These are phyloP conservation scores for Citrullus amarus DNA, from an alignment of 306 rosid species.

Conservation along the genomic window DNA sequence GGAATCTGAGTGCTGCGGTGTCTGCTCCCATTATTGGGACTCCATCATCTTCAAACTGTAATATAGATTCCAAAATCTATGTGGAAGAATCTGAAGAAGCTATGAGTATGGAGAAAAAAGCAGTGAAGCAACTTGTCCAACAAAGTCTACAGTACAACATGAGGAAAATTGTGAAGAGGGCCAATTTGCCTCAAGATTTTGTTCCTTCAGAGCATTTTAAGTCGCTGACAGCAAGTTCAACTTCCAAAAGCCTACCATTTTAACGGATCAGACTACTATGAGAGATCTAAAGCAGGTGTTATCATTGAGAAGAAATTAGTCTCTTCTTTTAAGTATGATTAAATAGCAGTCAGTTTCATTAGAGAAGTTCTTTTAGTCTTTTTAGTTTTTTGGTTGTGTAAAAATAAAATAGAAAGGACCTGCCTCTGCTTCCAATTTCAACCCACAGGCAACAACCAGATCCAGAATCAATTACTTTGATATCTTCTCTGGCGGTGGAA, in stretches of 20 bases:
- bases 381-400: not conserved
- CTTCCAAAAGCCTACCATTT: slow-evolving; percentile 93
- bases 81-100: slow-evolving; percentile 40
- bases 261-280: slow-evolving; percentile 24
- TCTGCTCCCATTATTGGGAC: slow-evolving; percentile 83
- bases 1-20: slow-evolving; percentile 39
- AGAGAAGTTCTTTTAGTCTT: not conserved
- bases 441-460: not conserved
- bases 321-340: not conserved
- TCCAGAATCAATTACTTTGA: not conserved
- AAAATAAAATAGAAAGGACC: not conserved
- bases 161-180: slow-evolving; percentile 90
- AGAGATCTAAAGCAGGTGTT: not conserved
- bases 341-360: not conserved
- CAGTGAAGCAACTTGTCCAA: slow-evolving; percentile 91
- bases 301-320: not conserved
- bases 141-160: slow-evolving; percentile 90
- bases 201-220: slow-evolving; percentile 57
- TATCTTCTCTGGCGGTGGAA: not conserved
- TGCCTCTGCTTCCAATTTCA: not conserved
- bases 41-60: slow-evolving; percentile 38
- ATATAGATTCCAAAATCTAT: slow-evolving; percentile 24
- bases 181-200: slow-evolving; percentile 83
- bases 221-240: slow-evolving; percentile 69
- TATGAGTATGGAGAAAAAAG: slow-evolving; percentile 89